Conservation (phyloP, 257 asterid genomes). For the Galeopsis tetrahit region DNA sequence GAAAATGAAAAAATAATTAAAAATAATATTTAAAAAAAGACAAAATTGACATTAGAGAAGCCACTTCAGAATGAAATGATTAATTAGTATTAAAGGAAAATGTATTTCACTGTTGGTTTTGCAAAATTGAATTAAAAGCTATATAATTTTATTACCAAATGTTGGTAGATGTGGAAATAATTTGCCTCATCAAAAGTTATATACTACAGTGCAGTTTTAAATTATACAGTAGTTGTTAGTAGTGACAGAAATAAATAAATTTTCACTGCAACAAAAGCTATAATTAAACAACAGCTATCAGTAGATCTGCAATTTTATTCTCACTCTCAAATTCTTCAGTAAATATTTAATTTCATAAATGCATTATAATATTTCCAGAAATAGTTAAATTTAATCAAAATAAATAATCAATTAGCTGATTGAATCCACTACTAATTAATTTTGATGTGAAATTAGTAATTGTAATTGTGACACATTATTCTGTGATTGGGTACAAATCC, state of each 20-base stretch:
- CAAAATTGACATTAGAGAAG: no score
- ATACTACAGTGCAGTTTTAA: not conserved
- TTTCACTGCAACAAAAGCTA: not conserved
- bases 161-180: not conserved
- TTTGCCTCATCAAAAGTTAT: not conserved
- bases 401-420: no score
- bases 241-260: not conserved
- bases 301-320: not conserved
- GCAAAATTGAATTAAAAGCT: not conserved
- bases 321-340: no score
- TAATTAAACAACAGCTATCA: not conserved
- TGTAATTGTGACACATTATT: conserved; percentile 29
- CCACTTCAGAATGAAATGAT: no score
- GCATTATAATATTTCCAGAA: not conserved
- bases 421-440: not conserved
- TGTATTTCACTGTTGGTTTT: no score
- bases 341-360: not conserved
- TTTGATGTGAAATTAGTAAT: conserved; percentile 30
- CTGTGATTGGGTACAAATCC: not conserved
- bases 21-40: no score
- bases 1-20: no score
- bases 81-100: no score
- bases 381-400: not conserved
- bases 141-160: not conserved
- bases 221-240: conserved; percentile 3